Percentiles rank a stretch among this genome's conserved stretches.
Conservation (phyloP, 257 asterid genomes). For the Ajuga chamaepitys region DNA sequence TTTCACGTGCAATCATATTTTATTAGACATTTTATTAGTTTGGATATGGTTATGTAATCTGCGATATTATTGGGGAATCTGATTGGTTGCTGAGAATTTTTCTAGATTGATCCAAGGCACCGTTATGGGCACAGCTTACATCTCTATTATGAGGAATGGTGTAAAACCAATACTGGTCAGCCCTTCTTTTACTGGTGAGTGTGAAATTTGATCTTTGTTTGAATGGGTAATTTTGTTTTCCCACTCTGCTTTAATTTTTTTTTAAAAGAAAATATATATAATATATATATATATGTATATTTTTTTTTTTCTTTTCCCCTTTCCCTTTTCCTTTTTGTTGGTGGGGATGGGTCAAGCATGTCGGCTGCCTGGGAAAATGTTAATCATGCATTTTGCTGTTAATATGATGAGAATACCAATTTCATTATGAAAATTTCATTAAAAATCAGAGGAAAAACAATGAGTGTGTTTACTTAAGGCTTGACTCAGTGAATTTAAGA, state of each 20-base stretch:
- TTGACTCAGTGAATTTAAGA: no score
- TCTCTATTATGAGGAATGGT: slow-evolving; percentile 75
- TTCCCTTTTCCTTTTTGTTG: no score
- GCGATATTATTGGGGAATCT: neutral
- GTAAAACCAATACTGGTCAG: slow-evolving; percentile 70
- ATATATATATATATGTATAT: no score
- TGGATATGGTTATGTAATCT: neutral
- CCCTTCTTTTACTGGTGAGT: slow-evolving; percentile 90
- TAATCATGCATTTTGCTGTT: neutral
- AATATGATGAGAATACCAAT: neutral
- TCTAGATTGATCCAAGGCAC: slow-evolving; percentile 90
- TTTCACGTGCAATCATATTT: neutral
- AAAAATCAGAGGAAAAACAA: no score
- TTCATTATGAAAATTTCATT: neutral
- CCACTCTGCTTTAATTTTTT: no score
- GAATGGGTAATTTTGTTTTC: no score
- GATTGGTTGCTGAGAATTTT: slow-evolving; percentile 10
- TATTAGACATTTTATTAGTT: neutral
- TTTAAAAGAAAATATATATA: no score
- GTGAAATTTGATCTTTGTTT: neutral
- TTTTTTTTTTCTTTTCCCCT: no score
- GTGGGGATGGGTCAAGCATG: slow-evolving; percentile 10
- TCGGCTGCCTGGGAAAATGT: slow-evolving; percentile 2
- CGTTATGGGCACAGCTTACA: slow-evolving; percentile 92
- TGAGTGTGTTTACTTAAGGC: no score